Evolutionary conservation across 208 protist genomes (phyloP), one percentile per base, ranked within the genome.

Genomic region (Trypanosoma avium): DNA sequence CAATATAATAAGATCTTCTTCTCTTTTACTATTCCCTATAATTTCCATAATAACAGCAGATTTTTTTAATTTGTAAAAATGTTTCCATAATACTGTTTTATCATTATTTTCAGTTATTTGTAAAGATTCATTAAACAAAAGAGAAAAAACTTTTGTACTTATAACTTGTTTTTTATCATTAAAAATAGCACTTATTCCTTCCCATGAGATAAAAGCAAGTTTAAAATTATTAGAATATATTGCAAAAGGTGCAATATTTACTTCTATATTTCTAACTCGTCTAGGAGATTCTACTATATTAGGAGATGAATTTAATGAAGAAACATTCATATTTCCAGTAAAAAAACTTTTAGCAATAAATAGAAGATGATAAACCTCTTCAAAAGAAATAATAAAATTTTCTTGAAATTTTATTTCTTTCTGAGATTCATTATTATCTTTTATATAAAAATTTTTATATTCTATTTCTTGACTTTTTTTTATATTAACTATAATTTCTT

Each of bases 161-260:
- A 60, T 60, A 17, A 19, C 21, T n/a, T 60, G 47, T 47, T 17
- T n/a, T 13, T 22, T 19, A 38, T 60, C 35, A 3, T 47, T 32
- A 47, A 60, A 47, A 0, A 47, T 35, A 8, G 22, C 54, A 43
- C 67, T 55, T 12, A 72, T 32, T 21, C 79, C 76, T 26, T 81
- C 60, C 82, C 82, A 89, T 46, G 79, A 66, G 9, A 74, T 69
- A 46, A 73, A 72, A n/a, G 72, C 65, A 19, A 66, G 33, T 8
- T 50, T 62, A 24, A 80, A 73, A 32, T 70, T 67, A 33, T 58
- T 70, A 4, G 84, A 49, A 48, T 75, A 69, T 6, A 79, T 57
- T 17, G 76, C 61, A 36, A 67, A 75, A 9, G 82, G 79, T 24
- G 72, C 54, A 38, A 80, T 55, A 24, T 29, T 68, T 36, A 89